phyloP scores from a whole-genome alignment of 441 rosid species.

The Mallotus repandus region DNA sequence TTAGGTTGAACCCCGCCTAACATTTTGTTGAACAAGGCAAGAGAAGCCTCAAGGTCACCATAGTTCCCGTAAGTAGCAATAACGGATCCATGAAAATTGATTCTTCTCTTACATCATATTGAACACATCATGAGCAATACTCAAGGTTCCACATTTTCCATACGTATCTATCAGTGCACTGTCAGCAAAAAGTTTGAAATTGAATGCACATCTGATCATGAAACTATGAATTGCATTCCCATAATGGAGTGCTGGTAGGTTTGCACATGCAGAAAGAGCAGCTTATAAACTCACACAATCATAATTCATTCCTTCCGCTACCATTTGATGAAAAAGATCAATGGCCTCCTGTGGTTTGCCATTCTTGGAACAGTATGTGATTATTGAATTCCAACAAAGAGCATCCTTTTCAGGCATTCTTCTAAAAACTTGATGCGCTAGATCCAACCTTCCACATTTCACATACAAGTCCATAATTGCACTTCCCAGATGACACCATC shows the following conservation, averaged over 20 bases:
- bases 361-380: conserved; percentile 58
- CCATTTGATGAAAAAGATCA: conserved; percentile 64
- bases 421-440: conserved; percentile 45
- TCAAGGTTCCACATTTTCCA: conserved; percentile 71
- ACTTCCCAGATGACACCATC: conserved; percentile 49
- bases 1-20: conserved; percentile 55
- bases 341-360: conserved; percentile 69
- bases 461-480: conserved; percentile 75
- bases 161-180: conserved; percentile 77
- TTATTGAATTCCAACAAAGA: conserved; percentile 72
- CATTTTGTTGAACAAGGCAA: conserved; percentile 53
- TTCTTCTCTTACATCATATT: conserved; percentile 54
- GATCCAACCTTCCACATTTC: conserved; percentile 70
- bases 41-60: conserved; percentile 54
- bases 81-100: conserved; percentile 80
- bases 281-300: conserved; percentile 62
- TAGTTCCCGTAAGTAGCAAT: conserved; percentile 81
- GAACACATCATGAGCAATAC: conserved; percentile 52
- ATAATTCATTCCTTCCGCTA: conserved; percentile 45
- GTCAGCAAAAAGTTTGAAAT: conserved; percentile 51
- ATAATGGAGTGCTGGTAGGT: conserved; percentile 55
- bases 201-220: conserved; percentile 48
- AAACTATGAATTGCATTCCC: conserved; percentile 78
- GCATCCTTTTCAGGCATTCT: conserved; percentile 57
- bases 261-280: conserved; percentile 74